Percentiles rank a stretch among this genome's conserved stretches.
Conservation (phyloP, 2,329 filamentous ascomycete species). For the Aureobasidium mangrovei region DNA sequence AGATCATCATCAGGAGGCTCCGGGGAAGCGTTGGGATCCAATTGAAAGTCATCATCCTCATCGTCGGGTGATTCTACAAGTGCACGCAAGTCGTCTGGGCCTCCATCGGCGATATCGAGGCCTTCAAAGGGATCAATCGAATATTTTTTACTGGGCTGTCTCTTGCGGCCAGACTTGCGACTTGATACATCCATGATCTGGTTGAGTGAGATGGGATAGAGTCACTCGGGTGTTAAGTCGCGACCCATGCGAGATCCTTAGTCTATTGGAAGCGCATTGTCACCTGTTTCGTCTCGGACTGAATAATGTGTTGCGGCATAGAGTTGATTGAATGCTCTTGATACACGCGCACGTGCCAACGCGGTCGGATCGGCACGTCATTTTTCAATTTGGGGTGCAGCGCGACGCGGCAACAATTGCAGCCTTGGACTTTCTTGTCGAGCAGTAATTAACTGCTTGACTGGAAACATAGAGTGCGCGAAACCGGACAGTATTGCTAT, state of each 20-base stretch:
- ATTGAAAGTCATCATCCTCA: slow-evolving; percentile 27
- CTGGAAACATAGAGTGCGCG: background rate
- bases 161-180: slow-evolving; percentile 13
- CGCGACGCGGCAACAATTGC: background rate
- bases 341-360: too few relatives aligned
- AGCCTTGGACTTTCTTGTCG: slow-evolving; percentile 3
- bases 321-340: too few relatives aligned
- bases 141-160: slow-evolving; percentile 22
- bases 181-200: slow-evolving; percentile 2
- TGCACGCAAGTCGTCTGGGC: slow-evolving; percentile 24
- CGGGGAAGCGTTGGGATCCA: slow-evolving; percentile 23
- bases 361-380: background rate
- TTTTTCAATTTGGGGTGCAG: background rate
- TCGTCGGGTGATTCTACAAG: slow-evolving; percentile 23
- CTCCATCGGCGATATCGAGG: slow-evolving; percentile 22
- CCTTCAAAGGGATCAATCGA: slow-evolving; percentile 29
- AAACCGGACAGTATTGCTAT: background rate
- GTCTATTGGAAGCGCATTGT: too few relatives aligned
- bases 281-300: too few relatives aligned
- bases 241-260: too few relatives aligned
- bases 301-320: too few relatives aligned
- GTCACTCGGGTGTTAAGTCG: too few relatives aligned
- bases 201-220: background rate
- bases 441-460: background rate
- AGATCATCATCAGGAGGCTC: slow-evolving; percentile 16